Evolutionary conservation across 177 flowering plant genomes (phyloP).

Genomic region (Vitis hybrid): DNA sequence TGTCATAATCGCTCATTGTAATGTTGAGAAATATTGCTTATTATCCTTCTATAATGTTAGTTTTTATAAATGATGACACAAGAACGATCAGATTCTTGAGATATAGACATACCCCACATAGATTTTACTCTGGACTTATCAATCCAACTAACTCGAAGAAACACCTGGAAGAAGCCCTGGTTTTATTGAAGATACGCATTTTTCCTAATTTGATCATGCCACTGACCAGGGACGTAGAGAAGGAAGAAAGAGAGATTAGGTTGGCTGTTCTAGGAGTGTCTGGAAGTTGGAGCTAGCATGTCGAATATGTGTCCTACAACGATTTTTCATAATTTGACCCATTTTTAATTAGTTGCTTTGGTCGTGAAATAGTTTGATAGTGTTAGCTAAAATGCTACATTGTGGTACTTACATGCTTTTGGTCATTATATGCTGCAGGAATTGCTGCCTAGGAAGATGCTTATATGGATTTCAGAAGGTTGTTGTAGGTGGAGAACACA

Average conservation of each 20-base stretch:
- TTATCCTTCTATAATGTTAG: background rate
- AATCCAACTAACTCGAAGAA: background rate
- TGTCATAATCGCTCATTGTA: background rate
- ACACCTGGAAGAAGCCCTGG: background rate
- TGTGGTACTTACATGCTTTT: constrained; percentile 14
- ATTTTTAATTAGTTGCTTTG: background rate
- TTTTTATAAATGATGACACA: background rate
- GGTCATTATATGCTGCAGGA: constrained; percentile 39
- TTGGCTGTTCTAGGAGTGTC: background rate
- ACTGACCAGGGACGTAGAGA: too few relatives aligned
- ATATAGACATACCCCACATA: background rate
- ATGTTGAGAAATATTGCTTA: background rate
- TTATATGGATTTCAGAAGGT: constrained; percentile 25
- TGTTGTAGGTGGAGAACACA: constrained; percentile 38
- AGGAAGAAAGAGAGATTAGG: too few relatives aligned
- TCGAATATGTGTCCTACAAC: background rate
- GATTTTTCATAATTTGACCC: background rate
- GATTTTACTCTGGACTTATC: background rate
- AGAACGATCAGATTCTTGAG: background rate
- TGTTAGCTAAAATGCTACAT: background rate
- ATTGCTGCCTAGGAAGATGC: constrained; percentile 56
- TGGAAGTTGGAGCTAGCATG: background rate
- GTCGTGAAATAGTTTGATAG: background rate
- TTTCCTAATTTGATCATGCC: too few relatives aligned
- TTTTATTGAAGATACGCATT: too few relatives aligned